phyloP scores from a whole-genome alignment of 306 rosid genomes.

The Pachyrhizus erosus region DNA sequence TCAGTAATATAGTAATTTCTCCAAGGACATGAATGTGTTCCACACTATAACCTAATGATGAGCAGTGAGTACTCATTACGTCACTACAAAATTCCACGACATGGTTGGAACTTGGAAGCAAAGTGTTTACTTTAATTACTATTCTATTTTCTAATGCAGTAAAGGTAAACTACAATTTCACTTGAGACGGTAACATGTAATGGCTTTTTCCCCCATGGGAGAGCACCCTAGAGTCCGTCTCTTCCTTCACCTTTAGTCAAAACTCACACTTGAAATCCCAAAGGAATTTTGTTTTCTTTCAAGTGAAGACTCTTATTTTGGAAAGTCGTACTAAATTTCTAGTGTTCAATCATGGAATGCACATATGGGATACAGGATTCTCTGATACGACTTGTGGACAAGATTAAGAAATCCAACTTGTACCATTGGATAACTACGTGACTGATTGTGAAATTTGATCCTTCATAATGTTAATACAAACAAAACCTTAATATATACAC shows the following conservation, averaged over 20 bases:
- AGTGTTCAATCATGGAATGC: slow-evolving; percentile 25
- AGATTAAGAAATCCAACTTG: background rate
- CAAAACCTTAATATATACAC: background rate
- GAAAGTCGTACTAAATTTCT: background rate
- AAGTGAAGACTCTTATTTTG: background rate
- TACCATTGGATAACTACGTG: slow-evolving; percentile 18
- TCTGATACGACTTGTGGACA: background rate
- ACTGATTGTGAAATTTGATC: slow-evolving; percentile 7
- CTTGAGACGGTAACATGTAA: background rate
- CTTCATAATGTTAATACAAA: background rate
- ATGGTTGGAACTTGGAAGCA: background rate
- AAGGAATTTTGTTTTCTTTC: slow-evolving; percentile 12
- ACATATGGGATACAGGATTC: background rate
- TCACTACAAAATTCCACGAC: background rate
- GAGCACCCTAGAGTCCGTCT: too few species aligned
- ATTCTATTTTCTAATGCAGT: slow-evolving; percentile 1
- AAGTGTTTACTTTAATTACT: background rate
- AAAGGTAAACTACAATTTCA: background rate
- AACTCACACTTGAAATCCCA: background rate
- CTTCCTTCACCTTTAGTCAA: slow-evolving; percentile 4
- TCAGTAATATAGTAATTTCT: background rate
- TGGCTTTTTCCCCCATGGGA: background rate
- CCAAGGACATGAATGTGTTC: slow-evolving; percentile 46
- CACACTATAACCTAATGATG: slow-evolving; percentile 18
- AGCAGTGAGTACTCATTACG: background rate